A percentile compares a stretch with the other conserved stretches of the same genome.
Conservation (phyloP, 352 stramenopile species). For the Globisporangium iwayamae region DNA sequence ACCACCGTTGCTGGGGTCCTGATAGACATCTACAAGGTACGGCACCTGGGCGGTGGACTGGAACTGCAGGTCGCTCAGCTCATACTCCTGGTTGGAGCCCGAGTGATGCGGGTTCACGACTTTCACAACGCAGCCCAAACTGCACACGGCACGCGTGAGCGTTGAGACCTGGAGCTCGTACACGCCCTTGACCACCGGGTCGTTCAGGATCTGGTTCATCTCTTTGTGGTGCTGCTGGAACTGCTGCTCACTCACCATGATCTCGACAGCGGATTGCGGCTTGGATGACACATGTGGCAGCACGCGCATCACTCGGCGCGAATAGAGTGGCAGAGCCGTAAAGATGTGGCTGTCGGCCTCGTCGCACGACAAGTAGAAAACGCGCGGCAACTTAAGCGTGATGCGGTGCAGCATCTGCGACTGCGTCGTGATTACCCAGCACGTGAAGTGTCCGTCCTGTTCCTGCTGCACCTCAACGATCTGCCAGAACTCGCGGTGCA, state of each 20-base stretch:
- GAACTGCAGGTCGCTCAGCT: conserved; percentile 69
- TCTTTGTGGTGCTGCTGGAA: conserved; percentile 75
- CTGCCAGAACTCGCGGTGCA: conserved; percentile 72
- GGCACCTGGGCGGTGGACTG: conserved; percentile 61
- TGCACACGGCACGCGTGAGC: conserved; percentile 85
- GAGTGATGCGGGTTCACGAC: conserved; percentile 51
- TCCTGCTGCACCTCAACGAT: conserved; percentile 81
- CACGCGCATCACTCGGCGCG: conserved; percentile 52
- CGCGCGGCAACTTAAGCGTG: conserved; percentile 61
- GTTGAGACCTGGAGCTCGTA: conserved; percentile 94
- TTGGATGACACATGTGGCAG: conserved; percentile 53
- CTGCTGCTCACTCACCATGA: conserved; percentile 66
- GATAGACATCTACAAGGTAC: conserved; percentile 50
- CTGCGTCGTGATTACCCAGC: conserved; percentile 94
- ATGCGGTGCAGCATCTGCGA: conserved; percentile 72
- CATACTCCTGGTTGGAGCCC: conserved; percentile 44
- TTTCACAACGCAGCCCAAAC: conserved; percentile 88
- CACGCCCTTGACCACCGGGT: conserved; percentile 81
- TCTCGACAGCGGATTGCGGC: conserved; percentile 56
- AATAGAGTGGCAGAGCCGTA: conserved; percentile 47
- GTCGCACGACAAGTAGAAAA: conserved; percentile 63
- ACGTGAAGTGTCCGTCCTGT: conserved; percentile 84
- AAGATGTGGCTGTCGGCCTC: conserved; percentile 80
- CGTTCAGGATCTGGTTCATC: conserved; percentile 74
- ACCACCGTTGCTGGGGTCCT: conserved; percentile 1